These are phyloP conservation scores for Copromyces sp. DNA, from an alignment of 495 filamentous ascomycete species.

Conservation along the genomic window DNA sequence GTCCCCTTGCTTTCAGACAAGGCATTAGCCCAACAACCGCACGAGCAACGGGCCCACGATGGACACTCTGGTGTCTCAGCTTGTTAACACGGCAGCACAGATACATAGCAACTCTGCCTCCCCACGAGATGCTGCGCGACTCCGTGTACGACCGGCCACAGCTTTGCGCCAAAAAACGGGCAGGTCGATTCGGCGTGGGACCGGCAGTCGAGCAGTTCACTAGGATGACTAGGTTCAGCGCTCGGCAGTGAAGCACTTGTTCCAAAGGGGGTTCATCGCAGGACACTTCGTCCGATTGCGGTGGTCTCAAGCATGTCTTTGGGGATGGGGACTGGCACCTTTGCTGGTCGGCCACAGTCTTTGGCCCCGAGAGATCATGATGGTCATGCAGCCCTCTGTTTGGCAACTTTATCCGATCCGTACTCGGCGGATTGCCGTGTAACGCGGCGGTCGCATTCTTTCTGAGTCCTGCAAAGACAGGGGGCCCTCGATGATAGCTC, in stretches of 20 bases:
- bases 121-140: background rate
- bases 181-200: background rate
- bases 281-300: constrained; percentile 7
- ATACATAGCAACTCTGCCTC: background rate
- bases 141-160: background rate
- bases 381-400: background rate
- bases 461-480: background rate
- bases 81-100: background rate
- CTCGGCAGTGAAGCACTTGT: background rate
- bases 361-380: background rate
- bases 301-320: constrained; percentile 8
- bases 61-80: background rate
- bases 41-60: background rate
- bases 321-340: background rate
- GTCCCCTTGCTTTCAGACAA: background rate
- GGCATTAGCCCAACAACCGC: background rate
- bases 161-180: background rate
- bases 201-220: background rate
- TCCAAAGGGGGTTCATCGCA: background rate
- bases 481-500: background rate
- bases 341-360: background rate
- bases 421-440: background rate
- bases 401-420: background rate
- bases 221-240: background rate
- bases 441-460: background rate